Base-by-base conservation (phyloP, 176 grass and related monocot species). In the Oryza meridionalis region DNA sequence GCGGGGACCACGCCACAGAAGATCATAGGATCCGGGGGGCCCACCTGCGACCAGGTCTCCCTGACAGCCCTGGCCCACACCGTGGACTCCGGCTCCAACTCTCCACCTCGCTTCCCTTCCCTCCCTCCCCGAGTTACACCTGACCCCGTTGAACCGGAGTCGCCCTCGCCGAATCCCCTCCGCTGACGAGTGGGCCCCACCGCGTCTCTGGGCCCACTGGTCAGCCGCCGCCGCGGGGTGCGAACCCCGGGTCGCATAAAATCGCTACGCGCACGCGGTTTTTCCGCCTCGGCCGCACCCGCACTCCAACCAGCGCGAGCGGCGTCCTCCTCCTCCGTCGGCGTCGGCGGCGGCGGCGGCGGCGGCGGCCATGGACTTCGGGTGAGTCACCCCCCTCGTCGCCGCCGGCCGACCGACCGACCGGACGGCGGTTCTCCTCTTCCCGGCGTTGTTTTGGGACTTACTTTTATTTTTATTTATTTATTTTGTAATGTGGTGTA, bases 291-390 rank as follows among this genome's bases (percentile, higher is more conserved):
- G 42, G 38, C 63, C 70, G 58, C 58, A 1, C 35, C 12, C 69
- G 69, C 35, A 21, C 55, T 15, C 72, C 46, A 2, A 2, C 9
- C 42, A 43, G 9, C 42, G 42, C 42, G 42, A 43, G 42, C 42
- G 42, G 42, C 38, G 38, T 8, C 50, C 6, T 7, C 14, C 33
- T 26, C 16, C 5, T 12, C 80, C 0, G 2, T 11, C 25, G 10
- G 6, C 59, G 77, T 17, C 14, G 24, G 5, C 49, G 50, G 21
- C 67, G 71, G 32, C 31, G 29, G 6, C 59, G 77, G 25, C 14
- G 24, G 6, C 49, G 50, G 14, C 66, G 71, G 32, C 31, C 73
- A 90, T 90, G 88, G 84, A 90, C 68, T 40, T 79, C 1, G 27
- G 74, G 88, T 90, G 49, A 2, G 88, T 7, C 6, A 4, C 32